phyloP scores from a whole-genome alignment of 202 grass and related monocot species.

The Schoenoplectus triqueter region DNA sequence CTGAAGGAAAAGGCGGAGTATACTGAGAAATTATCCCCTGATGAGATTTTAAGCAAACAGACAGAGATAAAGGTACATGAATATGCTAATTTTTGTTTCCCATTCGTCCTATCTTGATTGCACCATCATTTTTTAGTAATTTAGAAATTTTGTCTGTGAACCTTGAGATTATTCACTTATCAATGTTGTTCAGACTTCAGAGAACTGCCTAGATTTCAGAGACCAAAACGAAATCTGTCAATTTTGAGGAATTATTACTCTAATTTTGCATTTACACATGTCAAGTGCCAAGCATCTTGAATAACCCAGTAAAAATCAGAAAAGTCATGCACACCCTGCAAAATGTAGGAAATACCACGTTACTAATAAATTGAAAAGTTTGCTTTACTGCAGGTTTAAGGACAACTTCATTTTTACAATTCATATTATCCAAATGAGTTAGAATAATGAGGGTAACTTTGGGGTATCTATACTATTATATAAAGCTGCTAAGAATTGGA shows the following conservation, averaged over 20 bases:
- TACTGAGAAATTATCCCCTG: conserved; percentile 64
- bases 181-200: background rate
- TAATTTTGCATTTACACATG: background rate
- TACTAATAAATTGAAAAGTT: background rate
- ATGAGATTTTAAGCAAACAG: conserved; percentile 64
- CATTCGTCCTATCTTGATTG: background rate
- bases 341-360: background rate
- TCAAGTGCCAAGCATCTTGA: background rate
- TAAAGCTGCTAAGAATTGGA: too few species aligned
- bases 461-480: background rate
- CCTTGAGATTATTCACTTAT: background rate
- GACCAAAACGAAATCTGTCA: background rate
- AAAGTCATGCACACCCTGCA: conserved; percentile 1
- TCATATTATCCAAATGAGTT: background rate
- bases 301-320: background rate
- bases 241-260: conserved; percentile 21
- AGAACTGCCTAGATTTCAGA: background rate
- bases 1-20: conserved; percentile 72
- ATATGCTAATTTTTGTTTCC: conserved; percentile 3
- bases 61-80: conserved; percentile 74
- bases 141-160: background rate
- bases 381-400: background rate
- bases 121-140: background rate
- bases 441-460: background rate
- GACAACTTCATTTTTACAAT: background rate